Evolutionary conservation across 805 yeast genomes (phyloP), one percentile per base, ranked within the genome.

Genomic region (Ogataea nonfermentans): DNA sequence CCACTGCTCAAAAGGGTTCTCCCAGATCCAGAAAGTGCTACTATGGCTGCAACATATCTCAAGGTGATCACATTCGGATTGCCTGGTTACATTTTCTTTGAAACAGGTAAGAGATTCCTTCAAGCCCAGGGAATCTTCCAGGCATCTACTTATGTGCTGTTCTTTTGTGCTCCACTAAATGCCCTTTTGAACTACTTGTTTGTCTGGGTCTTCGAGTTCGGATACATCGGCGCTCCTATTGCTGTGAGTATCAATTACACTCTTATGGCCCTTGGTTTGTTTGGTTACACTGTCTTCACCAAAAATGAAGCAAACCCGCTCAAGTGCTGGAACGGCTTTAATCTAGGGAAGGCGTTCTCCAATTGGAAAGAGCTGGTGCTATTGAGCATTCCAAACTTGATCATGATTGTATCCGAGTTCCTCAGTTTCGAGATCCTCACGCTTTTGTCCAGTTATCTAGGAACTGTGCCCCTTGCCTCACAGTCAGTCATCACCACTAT

Each of bases 41-140:
- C 38, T 3, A 63, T 81, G 42, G 90, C 91, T 1, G 68, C 83
- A 2, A 55, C 57, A 24, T 84, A 84, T 56, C 63, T 84, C 41
- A 62, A 66, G 39, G 66, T 79, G 7, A 69, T 79, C 8, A 63
- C 79, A 4, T 61, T 78, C 36, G 91, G 91, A 22, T 67, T 84
- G 5, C 93, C 93, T 0, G 91, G 87, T 0, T 84, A 76, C 78
- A 55, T 61, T 7, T 31, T 56, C n/a, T 77, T 76, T 52, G 91
- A 84, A 62, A 79, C 81, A 48, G 79, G 81, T 35, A 84, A 84
- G 57, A 78, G 84, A 57, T 84, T 72, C 52, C 65, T 84, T 51
- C 91, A 84, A 59, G 74, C 86, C 32, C 91, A 84, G 64, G 87
- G 87, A 16, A 73, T 83, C 6, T 84, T 84, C 61, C 86, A 84